Evolutionary conservation across 179 eudicot species (phyloP), one percentile per base, ranked within the genome.

Genomic region (Camellia oleifera): DNA sequence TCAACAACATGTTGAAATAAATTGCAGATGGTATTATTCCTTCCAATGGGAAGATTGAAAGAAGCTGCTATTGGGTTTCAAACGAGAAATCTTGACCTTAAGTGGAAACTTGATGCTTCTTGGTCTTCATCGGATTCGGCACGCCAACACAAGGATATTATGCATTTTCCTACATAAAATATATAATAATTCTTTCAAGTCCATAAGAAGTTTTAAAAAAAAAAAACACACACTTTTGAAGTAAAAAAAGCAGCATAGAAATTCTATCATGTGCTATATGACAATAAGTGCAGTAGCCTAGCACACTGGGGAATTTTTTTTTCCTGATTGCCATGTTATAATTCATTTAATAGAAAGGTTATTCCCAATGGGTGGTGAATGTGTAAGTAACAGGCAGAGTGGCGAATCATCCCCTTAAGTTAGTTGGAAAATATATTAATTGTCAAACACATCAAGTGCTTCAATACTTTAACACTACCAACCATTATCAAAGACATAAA

Each of bases 61-160:
- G 52, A 48, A 48, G 52, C 52, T 48, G 52, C 52, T 6, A 4
- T 48, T 48, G 52, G 52, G 52, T 48, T 48, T 48, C 52, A 48
- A 48, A 48, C 1, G 52, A 48, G 52, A 48, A 48, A 48, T 48
- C 52, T 48, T 48, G 52, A 48, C 5, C 52, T 48, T 48, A 48
- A 48, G 52, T 48, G 52, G 52, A 48, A 48, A 48, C 4, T 6
- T 48, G 52, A 4, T 48, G 7, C 52, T 48, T 48, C 52, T 48
- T 48, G 52, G 52, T 6, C 52, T 48, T 48, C 7, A 48, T 6
- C 52, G 7, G 52, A 48, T 48, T 48, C 7, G 53, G 99, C 98
- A 62, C 98, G 97, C 99, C 99, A 96, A 81, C 99, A 96, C 86
- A 96, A 84, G 74, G 98, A 92, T 79, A 93, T 89, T 78, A 96